Percentiles rank a stretch among this genome's conserved stretches.
Conservation (phyloP, 1,284 basidiomycete species). For the Veloboletus limbatus region DNA sequence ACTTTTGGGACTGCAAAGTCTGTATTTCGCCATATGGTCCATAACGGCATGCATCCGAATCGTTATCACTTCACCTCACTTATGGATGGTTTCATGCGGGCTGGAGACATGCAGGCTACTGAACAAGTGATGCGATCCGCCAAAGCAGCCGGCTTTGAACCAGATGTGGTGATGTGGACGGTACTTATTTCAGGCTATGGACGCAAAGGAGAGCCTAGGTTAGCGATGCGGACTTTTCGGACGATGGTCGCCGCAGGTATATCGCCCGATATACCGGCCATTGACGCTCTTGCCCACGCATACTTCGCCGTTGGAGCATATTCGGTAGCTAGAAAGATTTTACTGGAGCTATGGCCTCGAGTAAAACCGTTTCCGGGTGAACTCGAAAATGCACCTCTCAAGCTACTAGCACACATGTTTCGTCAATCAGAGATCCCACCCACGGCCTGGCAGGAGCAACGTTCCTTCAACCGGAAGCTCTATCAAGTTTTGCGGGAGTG, state of each 20-base stretch:
- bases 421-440: slow-evolving; percentile 24
- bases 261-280: slow-evolving; percentile 61
- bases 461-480: slow-evolving; percentile 32
- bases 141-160: slow-evolving; percentile 44
- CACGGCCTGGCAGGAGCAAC: slow-evolving; percentile 20
- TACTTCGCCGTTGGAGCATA: slow-evolving; percentile 57
- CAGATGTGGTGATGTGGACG: slow-evolving; percentile 67
- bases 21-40: slow-evolving; percentile 55
- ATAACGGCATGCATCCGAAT: slow-evolving; percentile 63
- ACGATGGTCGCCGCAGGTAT: slow-evolving; percentile 60
- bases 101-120: slow-evolving; percentile 54
- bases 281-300: slow-evolving; percentile 67
- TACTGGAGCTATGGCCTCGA: slow-evolving; percentile 62
- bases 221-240: slow-evolving; percentile 54
- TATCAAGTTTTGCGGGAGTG: slow-evolving; percentile 25
- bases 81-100: slow-evolving; percentile 60
- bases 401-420: slow-evolving; percentile 44
- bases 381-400: slow-evolving; percentile 41
- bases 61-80: slow-evolving; percentile 66
- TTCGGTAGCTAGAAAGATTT: slow-evolving; percentile 46
- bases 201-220: slow-evolving; percentile 50
- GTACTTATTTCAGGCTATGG: slow-evolving; percentile 68
- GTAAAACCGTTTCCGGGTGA: slow-evolving; percentile 59
- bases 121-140: slow-evolving; percentile 51
- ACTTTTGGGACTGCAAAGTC: slow-evolving; percentile 51